Conservation (phyloP, 2,329 filamentous ascomycete genomes). For the Ambrosiella xylebori region DNA sequence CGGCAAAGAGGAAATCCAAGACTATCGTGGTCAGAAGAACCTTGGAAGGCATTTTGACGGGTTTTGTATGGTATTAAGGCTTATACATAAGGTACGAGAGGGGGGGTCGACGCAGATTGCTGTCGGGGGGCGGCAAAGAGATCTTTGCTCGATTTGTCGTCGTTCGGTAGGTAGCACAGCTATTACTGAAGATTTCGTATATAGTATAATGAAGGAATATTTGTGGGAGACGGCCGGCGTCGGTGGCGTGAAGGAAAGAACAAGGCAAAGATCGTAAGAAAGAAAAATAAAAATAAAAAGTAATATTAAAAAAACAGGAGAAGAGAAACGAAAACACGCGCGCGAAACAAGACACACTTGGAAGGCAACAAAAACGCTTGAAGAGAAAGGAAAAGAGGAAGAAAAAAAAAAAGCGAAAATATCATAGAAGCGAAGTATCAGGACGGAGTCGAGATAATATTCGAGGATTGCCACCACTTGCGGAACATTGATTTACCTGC, state of each 20-base stretch:
- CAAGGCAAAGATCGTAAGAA: not conserved
- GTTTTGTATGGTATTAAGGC: not conserved
- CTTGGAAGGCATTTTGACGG: slow-evolving; percentile 33
- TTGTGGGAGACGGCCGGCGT: slow-evolving; percentile 6
- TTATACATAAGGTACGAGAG: not conserved
- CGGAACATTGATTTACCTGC: not conserved
- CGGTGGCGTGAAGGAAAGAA: not conserved
- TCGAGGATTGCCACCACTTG: not conserved
- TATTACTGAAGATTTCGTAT: not conserved
- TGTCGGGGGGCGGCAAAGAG: not conserved
- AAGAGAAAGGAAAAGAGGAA: not conserved
- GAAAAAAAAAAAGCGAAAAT: not conserved
- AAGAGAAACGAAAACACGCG: slow-evolving; percentile 2
- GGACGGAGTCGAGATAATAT: not conserved
- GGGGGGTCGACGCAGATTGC: not conserved
- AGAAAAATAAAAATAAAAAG: slow-evolving; percentile 4
- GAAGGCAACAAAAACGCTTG: not conserved
- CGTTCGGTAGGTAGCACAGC: slow-evolving; percentile 3
- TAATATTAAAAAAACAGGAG: not conserved
- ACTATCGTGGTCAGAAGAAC: slow-evolving; percentile 32
- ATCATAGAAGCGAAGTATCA: not conserved
- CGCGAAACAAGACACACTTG: not conserved
- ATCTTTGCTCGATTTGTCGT: not conserved
- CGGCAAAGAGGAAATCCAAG: slow-evolving; percentile 33
- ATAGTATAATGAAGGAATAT: not conserved